Evolutionary conservation across 257 asterid genomes (phyloP).

Genomic region (Petunia secreta): DNA sequence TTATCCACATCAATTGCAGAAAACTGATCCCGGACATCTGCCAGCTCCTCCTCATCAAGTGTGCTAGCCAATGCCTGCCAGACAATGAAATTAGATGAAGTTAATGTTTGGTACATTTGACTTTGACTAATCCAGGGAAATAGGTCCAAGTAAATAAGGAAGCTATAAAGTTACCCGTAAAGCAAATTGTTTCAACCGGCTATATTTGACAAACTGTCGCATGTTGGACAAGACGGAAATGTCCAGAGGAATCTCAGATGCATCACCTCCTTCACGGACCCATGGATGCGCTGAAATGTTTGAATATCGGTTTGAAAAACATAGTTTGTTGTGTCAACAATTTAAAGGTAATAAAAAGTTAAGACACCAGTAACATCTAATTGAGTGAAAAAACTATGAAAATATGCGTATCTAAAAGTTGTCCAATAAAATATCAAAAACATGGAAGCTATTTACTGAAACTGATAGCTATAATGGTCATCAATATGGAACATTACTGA

Average conservation of each 20-base stretch:
- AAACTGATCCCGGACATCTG: constrained; percentile 91
- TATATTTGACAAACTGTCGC: constrained; percentile 92
- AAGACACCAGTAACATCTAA: background rate
- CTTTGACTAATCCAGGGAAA: background rate
- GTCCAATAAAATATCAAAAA: background rate
- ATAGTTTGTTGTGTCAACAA: background rate
- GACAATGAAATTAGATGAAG: background rate
- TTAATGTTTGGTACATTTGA: constrained; percentile 7
- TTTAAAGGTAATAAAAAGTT: background rate
- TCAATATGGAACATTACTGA: background rate
- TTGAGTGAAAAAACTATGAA: background rate
- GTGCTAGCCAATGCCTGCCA: constrained; percentile 94
- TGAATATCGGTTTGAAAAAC: constrained; percentile 20
- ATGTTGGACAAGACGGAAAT: constrained; percentile 87
- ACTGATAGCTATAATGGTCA: background rate
- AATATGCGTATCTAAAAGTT: background rate
- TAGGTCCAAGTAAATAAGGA: background rate
- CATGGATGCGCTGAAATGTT: constrained; percentile 85
- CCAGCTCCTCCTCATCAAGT: constrained; percentile 83
- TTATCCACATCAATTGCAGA: constrained; percentile 96
- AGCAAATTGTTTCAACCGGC: constrained; percentile 93
- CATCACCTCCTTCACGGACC: constrained; percentile 99
- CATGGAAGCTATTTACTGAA: background rate
- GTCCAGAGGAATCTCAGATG: constrained; percentile 97
- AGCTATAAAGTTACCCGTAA: constrained; percentile 64